Base-by-base conservation (phyloP, 1,139 yeast genomes). In the Kurtzmaniella quercitrusa region DNA sequence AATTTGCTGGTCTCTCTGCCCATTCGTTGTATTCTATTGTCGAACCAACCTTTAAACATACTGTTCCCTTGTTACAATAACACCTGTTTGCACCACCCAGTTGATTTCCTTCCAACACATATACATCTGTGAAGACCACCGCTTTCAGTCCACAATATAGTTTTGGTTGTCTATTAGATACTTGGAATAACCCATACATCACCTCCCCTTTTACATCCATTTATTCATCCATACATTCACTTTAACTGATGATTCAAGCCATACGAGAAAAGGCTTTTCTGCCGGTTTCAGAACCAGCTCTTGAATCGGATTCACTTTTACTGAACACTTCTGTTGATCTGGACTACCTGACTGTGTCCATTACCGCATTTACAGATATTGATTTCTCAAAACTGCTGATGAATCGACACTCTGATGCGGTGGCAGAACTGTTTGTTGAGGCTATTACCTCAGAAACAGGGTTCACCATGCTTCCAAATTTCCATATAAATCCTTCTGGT, bases 401-500 rank as follows among this genome's bases (percentile, higher is more conserved):
- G 15, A 14, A 16, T 14, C 16, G 18, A 2, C 59, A 57, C 42
- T 50, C 62, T 7, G 47, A 59, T 20, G 36, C 40, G 5, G 43
- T 60, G 7, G 37, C 53, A 7, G 33, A 47, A 14, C 63, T 60
- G 40, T 62, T 68, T 42, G 58, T 63, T 42, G 62, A 62, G 38
- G 61, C 74, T 1, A 54, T 72, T 16, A 14, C 16, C 2, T 50
- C 54, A 3, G 57, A 61, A 45, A 61, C 71, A 20, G 48, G 53
- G 18, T 56, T 71, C 38, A 53, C 78, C 16, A 75, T 78, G 81
- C 57, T 77, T 30, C 77, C 80, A 11, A 72, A 74, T 44, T 65
- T 58, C 49, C 63, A 69, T 42, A 62, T 68, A 26, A 50, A 54
- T 28, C 77, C 81, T 18, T 63, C 68, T 1, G 77, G 78, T 3